These are phyloP conservation scores for Metschnikowia orientalis DNA, from an alignment of 805 yeast species.

Conservation along the genomic window DNA sequence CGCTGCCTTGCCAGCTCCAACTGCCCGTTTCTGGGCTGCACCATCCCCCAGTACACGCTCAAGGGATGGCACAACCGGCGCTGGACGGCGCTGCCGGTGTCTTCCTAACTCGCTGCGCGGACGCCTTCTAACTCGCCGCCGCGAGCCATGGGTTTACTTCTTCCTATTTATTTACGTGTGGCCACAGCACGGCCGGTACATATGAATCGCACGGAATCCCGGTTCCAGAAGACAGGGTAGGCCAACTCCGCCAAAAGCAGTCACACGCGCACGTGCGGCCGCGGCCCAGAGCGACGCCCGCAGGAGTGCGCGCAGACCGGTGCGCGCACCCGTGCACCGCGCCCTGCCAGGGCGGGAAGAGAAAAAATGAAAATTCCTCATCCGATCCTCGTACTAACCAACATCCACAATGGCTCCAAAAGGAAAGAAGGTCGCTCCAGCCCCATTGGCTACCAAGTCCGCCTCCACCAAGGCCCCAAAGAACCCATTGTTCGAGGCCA, in stretches of 20 bases:
- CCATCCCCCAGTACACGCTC: conserved; percentile 19
- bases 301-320: not conserved
- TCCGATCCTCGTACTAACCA: conserved; percentile 5
- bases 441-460: conserved; percentile 86
- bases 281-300: not conserved
- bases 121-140: no score
- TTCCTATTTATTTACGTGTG: no score
- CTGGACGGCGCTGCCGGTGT: conserved; percentile 9
- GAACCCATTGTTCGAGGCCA: conserved; percentile 57
- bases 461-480: conserved; percentile 25
- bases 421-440: conserved; percentile 90
- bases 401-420: conserved; percentile 36
- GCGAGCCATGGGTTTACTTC: no score
- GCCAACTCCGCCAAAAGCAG: conserved; percentile 9
- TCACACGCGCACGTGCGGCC: conserved; percentile 12
- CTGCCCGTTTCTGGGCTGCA: conserved; percentile 13
- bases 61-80: conserved; percentile 18
- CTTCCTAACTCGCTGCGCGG: no score
- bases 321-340: conserved; percentile 14
- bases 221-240: no score
- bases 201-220: no score
- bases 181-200: no score
- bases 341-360: conserved; percentile 9
- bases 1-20: conserved; percentile 9
- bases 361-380: conserved; percentile 7